Evolutionary conservation across 2,329 filamentous ascomycete species (phyloP), one percentile per base, ranked within the genome.

Genomic region (Neurospora sp.): DNA sequence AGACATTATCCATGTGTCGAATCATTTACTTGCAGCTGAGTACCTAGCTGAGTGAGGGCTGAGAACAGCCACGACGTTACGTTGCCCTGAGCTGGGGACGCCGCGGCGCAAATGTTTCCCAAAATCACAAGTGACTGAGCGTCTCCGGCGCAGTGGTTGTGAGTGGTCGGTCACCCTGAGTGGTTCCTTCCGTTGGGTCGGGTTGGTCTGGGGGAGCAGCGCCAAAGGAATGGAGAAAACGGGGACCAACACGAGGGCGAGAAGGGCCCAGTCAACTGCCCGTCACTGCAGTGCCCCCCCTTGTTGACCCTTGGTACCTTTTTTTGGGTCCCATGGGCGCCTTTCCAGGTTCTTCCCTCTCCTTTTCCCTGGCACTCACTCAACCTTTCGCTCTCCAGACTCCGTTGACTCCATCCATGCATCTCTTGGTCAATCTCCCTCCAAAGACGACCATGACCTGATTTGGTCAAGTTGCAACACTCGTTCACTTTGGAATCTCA

Each of bases 311-410:
- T 23, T 52, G 43, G 43, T 52, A 52, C 43, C 4, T 5, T 36
- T 52, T 28, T 52, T 52, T 52, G 23, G 41, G 66, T 8, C 39
- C 39, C 39, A 40, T 65, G 67, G 67, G 52, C 23, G 68, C 65
- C 65, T 65, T 62, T 41, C 67, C 40, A 66, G 37, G 39, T 28
- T 67, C 69, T 37, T 70, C 69, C 52, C 62, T 67, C 68, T 38
- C 41, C 38, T 68, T 67, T 67, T 67, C 38, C 66, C 40, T n/a
- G 66, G 33, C 57, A n/a, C 37, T 43, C 66, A 40, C 36, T 67
- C 68, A 15, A 66, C 40, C 39, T 38, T 39, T 68, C 8, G 15
- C 52, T 40, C 66, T 8, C 8, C 8, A 33, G 52, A 62, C 23
- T 33, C 52, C 52, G 12, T 46, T 1, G 37, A 17, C 40, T 37